phyloP scores from a whole-genome alignment of 73 alveolate species.

The Durusdinium trenchii region DNA sequence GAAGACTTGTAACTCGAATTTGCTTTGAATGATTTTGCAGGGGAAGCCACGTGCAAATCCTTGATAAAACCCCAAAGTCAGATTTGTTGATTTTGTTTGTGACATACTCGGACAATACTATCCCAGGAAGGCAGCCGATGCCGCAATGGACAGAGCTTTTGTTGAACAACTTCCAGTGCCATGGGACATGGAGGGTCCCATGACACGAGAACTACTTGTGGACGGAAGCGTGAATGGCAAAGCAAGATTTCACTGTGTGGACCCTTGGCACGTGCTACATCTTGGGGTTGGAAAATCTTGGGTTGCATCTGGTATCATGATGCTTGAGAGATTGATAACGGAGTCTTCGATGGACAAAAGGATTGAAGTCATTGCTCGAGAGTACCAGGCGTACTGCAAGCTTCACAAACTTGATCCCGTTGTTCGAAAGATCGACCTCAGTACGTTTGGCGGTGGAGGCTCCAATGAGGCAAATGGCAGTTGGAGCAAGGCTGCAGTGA shows the following conservation, averaged over 20 bases:
- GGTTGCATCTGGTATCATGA: neutral
- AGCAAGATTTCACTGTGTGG: neutral
- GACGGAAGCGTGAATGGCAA: neutral
- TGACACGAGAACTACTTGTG: neutral
- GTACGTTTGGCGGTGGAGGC: neutral
- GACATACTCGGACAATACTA: neutral
- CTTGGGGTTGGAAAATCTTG: constrained; percentile 6
- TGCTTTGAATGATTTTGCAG: neutral
- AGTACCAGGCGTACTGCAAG: neutral
- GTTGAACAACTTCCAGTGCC: neutral
- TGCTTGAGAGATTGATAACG: neutral
- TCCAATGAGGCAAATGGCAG: neutral
- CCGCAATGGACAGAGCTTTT: neutral
- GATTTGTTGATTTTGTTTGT: no score
- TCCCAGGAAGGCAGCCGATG: neutral
- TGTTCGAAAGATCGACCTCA: neutral
- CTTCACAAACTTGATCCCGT: neutral
- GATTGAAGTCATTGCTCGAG: neutral
- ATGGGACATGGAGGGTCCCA: neutral
- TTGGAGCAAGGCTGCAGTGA: constrained; percentile 8
- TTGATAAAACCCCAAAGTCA: no score
- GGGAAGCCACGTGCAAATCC: no score
- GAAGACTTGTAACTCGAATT: neutral
- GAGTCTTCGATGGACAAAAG: neutral
- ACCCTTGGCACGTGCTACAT: neutral